Base-by-base conservation (phyloP, 768 basidiomycete species). In the Chalciporus piperatus region DNA sequence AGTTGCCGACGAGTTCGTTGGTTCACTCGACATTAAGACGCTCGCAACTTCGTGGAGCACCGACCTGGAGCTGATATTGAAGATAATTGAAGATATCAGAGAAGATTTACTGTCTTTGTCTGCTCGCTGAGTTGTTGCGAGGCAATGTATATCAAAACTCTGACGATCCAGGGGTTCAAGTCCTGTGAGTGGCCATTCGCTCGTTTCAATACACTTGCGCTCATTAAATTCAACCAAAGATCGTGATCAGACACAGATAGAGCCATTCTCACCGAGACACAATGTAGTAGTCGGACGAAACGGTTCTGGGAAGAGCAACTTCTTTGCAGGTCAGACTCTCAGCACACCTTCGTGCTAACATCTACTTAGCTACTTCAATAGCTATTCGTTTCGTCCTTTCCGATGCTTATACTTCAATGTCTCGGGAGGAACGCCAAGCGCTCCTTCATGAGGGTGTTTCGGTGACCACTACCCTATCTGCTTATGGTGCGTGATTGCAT, bases 271-370 rank as follows among this genome's bases (percentile, higher is more conserved):
- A 19, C 84, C 94, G 1, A 84, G 78, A 44, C 93, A 97, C 66
- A 98, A 98, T 72, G 94, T 98, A 11, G 93, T 98, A 9, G 95
- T 98, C 8, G 96, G 97, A 13, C 75, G 97, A 39, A 98, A 99
- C 80, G 97, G 97, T 12, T 92, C 90, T 6, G 97, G 97, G 45
- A 99, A 99, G 77, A 94, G 91, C 63, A 99, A 98, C 69, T 98
- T 99, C 78, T 99, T 99, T 70, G 86, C 91, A 33, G 94, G 92
- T 89, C 46, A 57, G 85, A 66, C 23, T 38, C 19, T 22, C 2
- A 13, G 30, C 11, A 32, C 8, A 32, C 30, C 1, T 7, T 13
- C 30, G 13, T 12, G 4, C 30, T 10, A 32, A 32, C 30, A 2
- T 32, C 60, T 9, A 27, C 65, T 1, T 59, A 11, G 5, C 23